Evolutionary conservation across 108 stramenopile species (phyloP).

Genomic region (Skeletonema marinoi): DNA sequence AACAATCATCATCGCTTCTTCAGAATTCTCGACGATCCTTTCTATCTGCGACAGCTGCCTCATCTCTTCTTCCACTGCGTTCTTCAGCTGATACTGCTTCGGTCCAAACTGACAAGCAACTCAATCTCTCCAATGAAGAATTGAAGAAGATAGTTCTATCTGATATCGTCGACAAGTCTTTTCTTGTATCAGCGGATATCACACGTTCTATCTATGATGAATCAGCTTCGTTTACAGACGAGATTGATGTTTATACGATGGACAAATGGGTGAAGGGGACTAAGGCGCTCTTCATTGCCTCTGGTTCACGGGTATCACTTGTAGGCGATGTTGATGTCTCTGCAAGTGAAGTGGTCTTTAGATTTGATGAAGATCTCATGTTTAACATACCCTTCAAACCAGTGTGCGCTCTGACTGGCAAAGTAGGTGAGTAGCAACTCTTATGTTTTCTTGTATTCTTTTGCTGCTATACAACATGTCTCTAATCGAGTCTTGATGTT

Average conservation of each 20-base stretch:
- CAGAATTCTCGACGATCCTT: slow-evolving; percentile 31
- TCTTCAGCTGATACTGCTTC: slow-evolving; percentile 10
- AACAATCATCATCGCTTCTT: slow-evolving; percentile 1
- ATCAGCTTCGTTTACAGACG: slow-evolving; percentile 82
- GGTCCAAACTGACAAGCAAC: slow-evolving; percentile 21
- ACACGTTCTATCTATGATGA: slow-evolving; percentile 84
- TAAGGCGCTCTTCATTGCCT: slow-evolving; percentile 70
- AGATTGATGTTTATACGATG: slow-evolving; percentile 86
- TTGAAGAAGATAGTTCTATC: slow-evolving; percentile 57
- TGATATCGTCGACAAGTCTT: slow-evolving; percentile 73
- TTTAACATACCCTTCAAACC: slow-evolving; percentile 86
- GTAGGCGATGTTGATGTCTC: slow-evolving; percentile 66
- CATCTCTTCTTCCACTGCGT: slow-evolving; percentile 27
- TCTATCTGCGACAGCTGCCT: slow-evolving; percentile 30
- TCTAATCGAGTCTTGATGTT: not conserved
- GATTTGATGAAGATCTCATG: slow-evolving; percentile 81
- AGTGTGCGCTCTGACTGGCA: slow-evolving; percentile 68
- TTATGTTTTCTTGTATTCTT: not conserved
- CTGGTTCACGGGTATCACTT: slow-evolving; percentile 61
- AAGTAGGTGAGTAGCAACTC: slow-evolving; percentile 9
- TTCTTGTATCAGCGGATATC: slow-evolving; percentile 74
- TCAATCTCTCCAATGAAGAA: slow-evolving; percentile 61
- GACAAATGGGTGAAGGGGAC: slow-evolving; percentile 88
- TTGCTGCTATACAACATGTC: not conserved
- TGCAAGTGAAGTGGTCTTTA: slow-evolving; percentile 54